Evolutionary conservation across 176 grass and related monocot species (phyloP).

Genomic region (Oryza longistaminata): DNA sequence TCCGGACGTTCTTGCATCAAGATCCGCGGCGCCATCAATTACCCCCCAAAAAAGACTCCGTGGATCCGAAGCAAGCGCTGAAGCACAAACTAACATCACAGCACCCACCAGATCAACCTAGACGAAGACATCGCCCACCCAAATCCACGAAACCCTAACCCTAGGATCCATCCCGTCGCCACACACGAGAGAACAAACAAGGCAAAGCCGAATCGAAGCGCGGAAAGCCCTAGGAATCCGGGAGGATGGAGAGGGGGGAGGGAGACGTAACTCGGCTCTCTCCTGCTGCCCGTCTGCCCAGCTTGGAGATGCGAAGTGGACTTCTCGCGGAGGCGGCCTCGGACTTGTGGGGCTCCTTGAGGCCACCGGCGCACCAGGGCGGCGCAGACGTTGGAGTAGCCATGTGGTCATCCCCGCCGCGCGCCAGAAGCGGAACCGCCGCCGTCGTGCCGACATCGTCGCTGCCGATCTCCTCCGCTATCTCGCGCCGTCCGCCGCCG

Average conservation of each 20-base stretch:
- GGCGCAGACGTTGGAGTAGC: constrained; percentile 98
- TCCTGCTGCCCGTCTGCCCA: constrained; percentile 76
- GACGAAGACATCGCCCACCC: not conserved
- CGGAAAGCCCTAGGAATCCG: not conserved
- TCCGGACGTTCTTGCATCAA: not conserved
- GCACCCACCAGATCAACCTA: not conserved
- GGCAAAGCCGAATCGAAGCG: not conserved
- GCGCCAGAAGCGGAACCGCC: constrained; percentile 88
- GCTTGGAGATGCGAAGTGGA: constrained; percentile 92
- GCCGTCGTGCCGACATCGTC: constrained; percentile 58
- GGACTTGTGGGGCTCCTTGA: constrained; percentile 88
- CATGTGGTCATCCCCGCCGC: constrained; percentile 94
- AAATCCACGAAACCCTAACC: constrained; percentile 37
- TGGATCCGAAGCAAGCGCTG: not conserved
- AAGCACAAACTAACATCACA: not conserved
- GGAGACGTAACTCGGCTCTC: constrained; percentile 61
- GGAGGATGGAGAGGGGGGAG: not conserved
- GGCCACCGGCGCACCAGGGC: constrained; percentile 80
- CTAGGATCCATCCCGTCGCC: constrained; percentile 21
- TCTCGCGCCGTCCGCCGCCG: constrained; percentile 15
- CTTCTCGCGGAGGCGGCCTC: constrained; percentile 74
- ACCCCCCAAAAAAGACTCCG: too few relatives aligned
- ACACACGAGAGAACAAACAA: not conserved
- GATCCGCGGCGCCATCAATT: not conserved
- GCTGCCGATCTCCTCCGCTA: not conserved